Evolutionary conservation across 257 asterid species (phyloP).

Genomic region (Plantago ovata): DNA sequence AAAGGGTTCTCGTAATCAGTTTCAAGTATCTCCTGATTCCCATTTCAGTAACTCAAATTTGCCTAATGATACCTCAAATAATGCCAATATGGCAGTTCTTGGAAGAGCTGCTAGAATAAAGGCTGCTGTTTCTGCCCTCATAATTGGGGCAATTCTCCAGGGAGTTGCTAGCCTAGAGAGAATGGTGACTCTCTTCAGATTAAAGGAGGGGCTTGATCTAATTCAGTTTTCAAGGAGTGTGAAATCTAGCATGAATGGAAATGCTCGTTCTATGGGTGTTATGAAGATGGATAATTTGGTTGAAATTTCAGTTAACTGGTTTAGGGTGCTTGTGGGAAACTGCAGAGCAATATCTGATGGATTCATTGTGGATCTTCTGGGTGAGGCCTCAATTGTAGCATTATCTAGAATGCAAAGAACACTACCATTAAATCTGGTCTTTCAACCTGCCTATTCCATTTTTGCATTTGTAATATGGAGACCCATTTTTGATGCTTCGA

Average conservation of each 20-base stretch:
- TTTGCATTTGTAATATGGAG: slow-evolving; percentile 83
- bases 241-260: slow-evolving; percentile 81
- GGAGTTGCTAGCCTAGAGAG: slow-evolving; percentile 92
- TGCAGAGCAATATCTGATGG: slow-evolving; percentile 91
- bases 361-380: slow-evolving; percentile 74
- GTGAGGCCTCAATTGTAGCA: slow-evolving; percentile 83
- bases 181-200: slow-evolving; percentile 78
- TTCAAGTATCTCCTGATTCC: slow-evolving; percentile 10
- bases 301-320: slow-evolving; percentile 95
- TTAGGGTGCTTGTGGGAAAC: slow-evolving; percentile 95
- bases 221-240: slow-evolving; percentile 71
- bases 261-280: slow-evolving; percentile 63
- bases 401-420: slow-evolving; percentile 81
- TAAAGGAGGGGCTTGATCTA: slow-evolving; percentile 86
- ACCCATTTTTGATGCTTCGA: slow-evolving; percentile 50
- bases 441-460: slow-evolving; percentile 88
- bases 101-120: slow-evolving; percentile 64
- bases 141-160: slow-evolving; percentile 81
- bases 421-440: slow-evolving; percentile 61
- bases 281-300: slow-evolving; percentile 64
- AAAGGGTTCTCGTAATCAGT: slow-evolving; percentile 41
- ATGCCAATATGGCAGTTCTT: slow-evolving; percentile 44
- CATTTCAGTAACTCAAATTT: slow-evolving; percentile 25
- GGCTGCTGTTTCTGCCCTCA: slow-evolving; percentile 80
- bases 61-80: slow-evolving; percentile 44